Percentiles rank a stretch among this genome's conserved stretches.
Conservation (phyloP, 495 filamentous ascomycete genomes). For the Aspergillus panamensis region DNA sequence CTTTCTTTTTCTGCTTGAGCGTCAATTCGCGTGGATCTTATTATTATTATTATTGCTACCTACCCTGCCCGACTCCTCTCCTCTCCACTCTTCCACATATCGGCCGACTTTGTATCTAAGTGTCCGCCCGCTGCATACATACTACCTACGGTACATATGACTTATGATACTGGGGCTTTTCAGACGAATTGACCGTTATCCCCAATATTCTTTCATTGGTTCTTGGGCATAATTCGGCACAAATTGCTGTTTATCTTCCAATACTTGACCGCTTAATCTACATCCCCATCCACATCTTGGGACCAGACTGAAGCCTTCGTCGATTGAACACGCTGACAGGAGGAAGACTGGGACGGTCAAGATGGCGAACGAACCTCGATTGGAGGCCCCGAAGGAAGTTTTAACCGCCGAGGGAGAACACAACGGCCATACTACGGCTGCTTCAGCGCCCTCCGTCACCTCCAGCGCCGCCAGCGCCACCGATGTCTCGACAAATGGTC, state of each 20-base stretch:
- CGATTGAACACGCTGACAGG: not conserved
- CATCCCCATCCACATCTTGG: not conserved
- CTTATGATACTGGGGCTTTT: no score
- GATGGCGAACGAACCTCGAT: not conserved
- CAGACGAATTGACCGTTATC: no score
- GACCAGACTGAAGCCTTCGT: not conserved
- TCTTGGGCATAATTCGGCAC: not conserved
- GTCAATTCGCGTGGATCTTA: not conserved
- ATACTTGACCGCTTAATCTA: not conserved
- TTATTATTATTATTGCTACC: no score
- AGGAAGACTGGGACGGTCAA: not conserved
- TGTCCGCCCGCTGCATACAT: not conserved
- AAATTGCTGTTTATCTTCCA: not conserved
- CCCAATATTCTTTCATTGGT: not conserved
- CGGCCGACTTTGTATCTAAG: not conserved
- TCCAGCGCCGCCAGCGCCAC: conserved; percentile 21
- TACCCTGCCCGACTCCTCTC: not conserved
- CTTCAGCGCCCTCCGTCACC: not conserved
- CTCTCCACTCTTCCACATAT: not conserved
- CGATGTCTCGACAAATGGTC: conserved; percentile 45
- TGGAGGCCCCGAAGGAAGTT: not conserved
- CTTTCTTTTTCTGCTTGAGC: not conserved
- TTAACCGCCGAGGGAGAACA: not conserved
- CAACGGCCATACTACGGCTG: not conserved
- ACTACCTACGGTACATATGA: not conserved